Base-by-base conservation (phyloP, 2,329 filamentous ascomycete species). In the Exophiala dermatitidis region DNA sequence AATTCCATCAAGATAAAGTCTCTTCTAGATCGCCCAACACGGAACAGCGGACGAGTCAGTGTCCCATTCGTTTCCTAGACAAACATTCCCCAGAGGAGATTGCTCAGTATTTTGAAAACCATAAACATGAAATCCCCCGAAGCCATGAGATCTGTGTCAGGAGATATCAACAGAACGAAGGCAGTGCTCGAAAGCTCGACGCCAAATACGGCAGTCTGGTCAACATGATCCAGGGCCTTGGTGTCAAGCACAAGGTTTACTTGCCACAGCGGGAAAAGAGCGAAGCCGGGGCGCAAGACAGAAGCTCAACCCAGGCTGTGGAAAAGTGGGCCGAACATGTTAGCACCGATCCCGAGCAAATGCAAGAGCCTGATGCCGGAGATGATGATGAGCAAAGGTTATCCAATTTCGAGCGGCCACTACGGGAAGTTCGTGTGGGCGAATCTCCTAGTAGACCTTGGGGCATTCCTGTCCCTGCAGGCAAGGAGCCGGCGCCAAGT, bases 41-140 rank as follows among this genome's bases (percentile, higher is more conserved):
- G 3, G 74, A 76, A 5, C 74, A 72, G 30, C 74, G 77, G 53
- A 75, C 69, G 30, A 75, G 81, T 52, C 89, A 89, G 66, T 97
- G 91, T 69, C 91, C 91, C 2, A 97, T 97, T 56, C 86, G 91
- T 45, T 96, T 86, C 72, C 76, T 96, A 66, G 86, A 96, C 69
- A 85, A 95, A 68, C 90, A 95, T 66, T 90, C 89, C 1, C 88
- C 91, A 1, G 88, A 95, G 72, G 90, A 96, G 67, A 85, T 97
- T 57, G 91, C 91, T 9, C 82, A 86, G 65, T 97, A 95, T 68
- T 89, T 97, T 65, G 88, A 96, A 68, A 90, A 84, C 48, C 90
- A 96, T 73, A 96, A 96, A 69, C 90, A 97, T 70, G 87, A 95
- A 69, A 80, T 97, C 50, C 91, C 91, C 6, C 82, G 91, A 63